Percentiles rank a stretch among this genome's conserved stretches.
These are phyloP conservation scores for Hypoxylon sp. DNA, from an alignment of 2,329 filamentous ascomycete species.

Conservation along the genomic window DNA sequence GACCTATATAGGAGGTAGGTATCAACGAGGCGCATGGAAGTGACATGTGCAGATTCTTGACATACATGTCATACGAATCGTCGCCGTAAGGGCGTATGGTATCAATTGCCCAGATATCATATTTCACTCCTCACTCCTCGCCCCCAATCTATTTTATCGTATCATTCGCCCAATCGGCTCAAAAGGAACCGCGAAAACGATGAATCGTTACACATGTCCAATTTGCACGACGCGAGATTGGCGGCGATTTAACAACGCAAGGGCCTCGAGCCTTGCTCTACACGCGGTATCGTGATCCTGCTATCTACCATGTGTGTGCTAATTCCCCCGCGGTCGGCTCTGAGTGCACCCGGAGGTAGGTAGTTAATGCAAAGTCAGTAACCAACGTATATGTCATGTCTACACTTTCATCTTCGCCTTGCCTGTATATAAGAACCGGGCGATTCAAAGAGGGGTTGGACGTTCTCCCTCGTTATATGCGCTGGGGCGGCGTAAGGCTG, in stretches of 20 bases:
- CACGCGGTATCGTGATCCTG: too few species aligned
- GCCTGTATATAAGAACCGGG: not conserved
- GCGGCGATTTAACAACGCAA: not conserved
- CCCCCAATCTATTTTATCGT: not conserved
- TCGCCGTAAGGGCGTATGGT: conserved; percentile 2
- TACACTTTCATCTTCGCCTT: too few species aligned
- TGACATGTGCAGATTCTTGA: not conserved
- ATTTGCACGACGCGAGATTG: not conserved
- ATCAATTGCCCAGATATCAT: not conserved
- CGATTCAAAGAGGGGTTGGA: not conserved
- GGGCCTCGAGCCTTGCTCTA: not conserved
- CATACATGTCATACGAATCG: conserved; percentile 7
- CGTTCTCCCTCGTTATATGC: not conserved
- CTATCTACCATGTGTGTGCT: too few species aligned
- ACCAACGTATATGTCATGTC: not conserved
- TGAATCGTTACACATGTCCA: not conserved
- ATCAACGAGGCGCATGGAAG: not conserved
- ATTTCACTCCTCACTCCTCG: not conserved
- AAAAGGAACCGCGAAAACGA: not conserved
- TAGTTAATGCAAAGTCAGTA: not conserved
- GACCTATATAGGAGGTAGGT: not conserved
- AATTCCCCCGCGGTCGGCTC: not conserved
- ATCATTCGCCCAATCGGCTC: not conserved
- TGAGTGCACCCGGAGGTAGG: not conserved
- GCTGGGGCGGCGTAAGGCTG: not conserved